Evolutionary conservation across 441 rosid species (phyloP).

Genomic region (Gossypium davidsonii): DNA sequence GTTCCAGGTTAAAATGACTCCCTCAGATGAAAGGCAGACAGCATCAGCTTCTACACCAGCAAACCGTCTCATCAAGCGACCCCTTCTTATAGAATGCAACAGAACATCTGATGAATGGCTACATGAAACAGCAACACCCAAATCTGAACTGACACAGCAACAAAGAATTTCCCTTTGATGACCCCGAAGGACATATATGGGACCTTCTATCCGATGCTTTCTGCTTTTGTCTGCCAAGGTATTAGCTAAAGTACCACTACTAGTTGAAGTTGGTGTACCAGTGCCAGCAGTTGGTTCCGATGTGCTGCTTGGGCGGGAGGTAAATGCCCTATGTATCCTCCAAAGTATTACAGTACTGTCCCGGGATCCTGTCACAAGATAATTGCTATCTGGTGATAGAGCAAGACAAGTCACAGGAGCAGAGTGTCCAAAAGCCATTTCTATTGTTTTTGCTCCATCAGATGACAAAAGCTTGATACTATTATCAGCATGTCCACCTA

Average conservation of each 20-base stretch:
- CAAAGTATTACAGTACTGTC: constrained; percentile 86
- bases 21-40: constrained; percentile 77
- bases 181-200: constrained; percentile 87
- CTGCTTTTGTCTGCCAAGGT: constrained; percentile 56
- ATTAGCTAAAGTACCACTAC: constrained; percentile 39
- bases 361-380: constrained; percentile 87
- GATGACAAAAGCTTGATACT: constrained; percentile 82
- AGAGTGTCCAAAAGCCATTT: constrained; percentile 85
- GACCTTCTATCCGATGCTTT: constrained; percentile 80
- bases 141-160: constrained; percentile 88
- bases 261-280: constrained; percentile 40
- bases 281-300: constrained; percentile 49
- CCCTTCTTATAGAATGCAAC: constrained; percentile 81
- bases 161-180: constrained; percentile 63
- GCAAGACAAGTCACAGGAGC: constrained; percentile 98
- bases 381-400: constrained; percentile 77
- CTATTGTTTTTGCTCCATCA: constrained; percentile 87
- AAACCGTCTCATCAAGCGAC: constrained; percentile 81
- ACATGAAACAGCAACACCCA: constrained; percentile 79
- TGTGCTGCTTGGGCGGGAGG: constrained; percentile 45
- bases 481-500: constrained; percentile 96
- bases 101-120: constrained; percentile 64
- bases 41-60: constrained; percentile 72
- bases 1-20: constrained; percentile 81
- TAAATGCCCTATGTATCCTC: constrained; percentile 64